Evolutionary conservation across 331 rosid species (phyloP).

Genomic region (Dryas integrifolia): DNA sequence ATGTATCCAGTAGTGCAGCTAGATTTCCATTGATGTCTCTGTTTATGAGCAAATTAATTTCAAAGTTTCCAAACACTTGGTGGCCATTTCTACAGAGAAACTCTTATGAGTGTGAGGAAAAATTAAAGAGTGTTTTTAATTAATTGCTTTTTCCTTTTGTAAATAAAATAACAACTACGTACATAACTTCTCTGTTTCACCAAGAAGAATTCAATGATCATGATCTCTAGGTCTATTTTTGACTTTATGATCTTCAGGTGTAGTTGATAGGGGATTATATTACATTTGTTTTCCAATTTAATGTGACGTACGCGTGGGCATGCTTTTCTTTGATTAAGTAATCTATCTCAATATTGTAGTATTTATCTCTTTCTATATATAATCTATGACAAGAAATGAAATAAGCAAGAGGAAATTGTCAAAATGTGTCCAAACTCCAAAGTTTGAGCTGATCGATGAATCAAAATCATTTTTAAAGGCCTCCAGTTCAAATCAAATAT

Average conservation of each 20-base stretch:
- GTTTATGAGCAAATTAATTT: no score
- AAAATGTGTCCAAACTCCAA: no score
- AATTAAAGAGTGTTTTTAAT: neutral
- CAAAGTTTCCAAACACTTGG: no score
- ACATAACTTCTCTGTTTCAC: neutral
- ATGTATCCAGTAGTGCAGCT: neutral
- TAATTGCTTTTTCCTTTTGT: neutral
- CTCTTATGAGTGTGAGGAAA: neutral
- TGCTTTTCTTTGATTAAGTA: neutral
- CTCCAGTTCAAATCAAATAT: no score
- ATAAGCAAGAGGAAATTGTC: no score
- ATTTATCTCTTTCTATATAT: no score
- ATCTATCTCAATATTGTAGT: no score
- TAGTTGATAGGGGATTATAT: neutral
- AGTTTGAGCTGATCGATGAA: no score
- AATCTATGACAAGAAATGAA: no score
- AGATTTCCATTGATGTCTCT: neutral
- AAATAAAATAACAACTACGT: neutral
- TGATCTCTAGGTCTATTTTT: slow-evolving; percentile 7
- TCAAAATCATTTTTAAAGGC: no score
- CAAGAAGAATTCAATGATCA: neutral
- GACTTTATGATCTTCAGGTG: neutral
- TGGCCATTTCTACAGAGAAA: slow-evolving; percentile 3
- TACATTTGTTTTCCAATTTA: neutral
- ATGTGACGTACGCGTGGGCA: neutral